Evolutionary conservation across 768 basidiomycete species (phyloP).

Genomic region (Suillus subaureus): DNA sequence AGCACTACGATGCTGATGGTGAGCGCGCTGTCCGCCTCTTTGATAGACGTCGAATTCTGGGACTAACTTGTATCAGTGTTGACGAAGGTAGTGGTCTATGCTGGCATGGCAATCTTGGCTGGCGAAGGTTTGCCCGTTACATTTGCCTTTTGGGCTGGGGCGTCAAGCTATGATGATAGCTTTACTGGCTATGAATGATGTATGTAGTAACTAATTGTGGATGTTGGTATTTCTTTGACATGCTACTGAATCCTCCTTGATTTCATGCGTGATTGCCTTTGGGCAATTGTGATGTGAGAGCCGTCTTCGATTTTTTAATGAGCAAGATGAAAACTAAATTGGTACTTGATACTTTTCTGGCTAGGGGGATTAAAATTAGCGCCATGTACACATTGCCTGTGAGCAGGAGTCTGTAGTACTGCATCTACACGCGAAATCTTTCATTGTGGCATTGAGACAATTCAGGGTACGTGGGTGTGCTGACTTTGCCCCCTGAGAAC

Average conservation of each 20-base stretch:
- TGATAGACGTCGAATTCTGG: background rate
- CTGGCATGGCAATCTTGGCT: slow-evolving; percentile 78
- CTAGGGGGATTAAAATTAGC: background rate
- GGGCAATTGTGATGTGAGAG: background rate
- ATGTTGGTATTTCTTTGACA: background rate
- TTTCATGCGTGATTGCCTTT: background rate
- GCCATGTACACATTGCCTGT: background rate
- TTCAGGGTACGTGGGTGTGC: background rate
- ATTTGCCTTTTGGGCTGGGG: slow-evolving; percentile 77
- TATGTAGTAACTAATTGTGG: background rate
- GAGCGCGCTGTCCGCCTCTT: slow-evolving; percentile 28
- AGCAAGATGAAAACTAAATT: background rate
- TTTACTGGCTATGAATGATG: background rate
- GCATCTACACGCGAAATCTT: background rate
- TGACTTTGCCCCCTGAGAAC: background rate
- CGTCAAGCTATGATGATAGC: slow-evolving; percentile 40
- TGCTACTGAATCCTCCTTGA: background rate
- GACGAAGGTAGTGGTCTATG: slow-evolving; percentile 89
- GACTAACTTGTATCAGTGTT: slow-evolving; percentile 52
- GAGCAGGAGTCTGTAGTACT: background rate
- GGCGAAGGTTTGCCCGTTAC: slow-evolving; percentile 62
- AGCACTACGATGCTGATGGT: slow-evolving; percentile 90
- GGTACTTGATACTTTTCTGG: background rate
- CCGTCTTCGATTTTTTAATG: background rate
- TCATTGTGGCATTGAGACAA: background rate